Base-by-base conservation (phyloP, 352 stramenopile species). In the Globisporangium parvum region DNA sequence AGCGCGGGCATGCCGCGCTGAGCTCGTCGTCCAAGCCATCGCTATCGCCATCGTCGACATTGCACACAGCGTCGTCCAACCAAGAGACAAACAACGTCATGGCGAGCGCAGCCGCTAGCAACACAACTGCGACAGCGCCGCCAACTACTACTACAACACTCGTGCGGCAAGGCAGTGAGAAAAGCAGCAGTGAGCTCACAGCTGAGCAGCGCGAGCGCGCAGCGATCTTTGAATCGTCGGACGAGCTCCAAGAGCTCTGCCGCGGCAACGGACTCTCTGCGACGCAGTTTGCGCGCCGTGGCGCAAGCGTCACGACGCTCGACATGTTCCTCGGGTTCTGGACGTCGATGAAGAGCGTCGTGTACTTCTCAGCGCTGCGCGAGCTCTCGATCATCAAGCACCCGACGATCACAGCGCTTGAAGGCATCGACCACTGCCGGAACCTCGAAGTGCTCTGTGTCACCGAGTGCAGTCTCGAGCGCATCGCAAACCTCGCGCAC, bases 241-340 rank as follows among this genome's bases (percentile, higher is more conserved):
- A 65, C 1, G 78, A 88, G 11, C 57, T 93, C 18, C 76, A 91
- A 28, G 67, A 80, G 2, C 57, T 89, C 12, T 93, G 82, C 53
- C 66, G 61, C 18, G 79, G 83, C 44, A 91, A 93, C 23, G 82
- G 82, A 8, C 55, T 93, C 8, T 69, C 70, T 1, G 59, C 54
- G 2, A 66, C 61, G 20, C 78, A 88, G 44, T 93, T 93, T 50
- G 76, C 69, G 18, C 69, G 71, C 17, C 72, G 65, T 33, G 67
- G 59, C 21, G 62, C 72, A 8, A 49, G 35, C 0, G 66, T 93
- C 31, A 67, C 63, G 14, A 47, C 63, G 28, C 53, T 91, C 23
- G 80, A 91, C 40, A 79, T 87, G 74, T 93, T 93, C 66, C 62
- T 93, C 6, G 82, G 82, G 17, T 91, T 89, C 45, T 93, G 82